phyloP scores from a whole-genome alignment of 192 early-diverging fungal genomes.

The Coemansia sp. region DNA sequence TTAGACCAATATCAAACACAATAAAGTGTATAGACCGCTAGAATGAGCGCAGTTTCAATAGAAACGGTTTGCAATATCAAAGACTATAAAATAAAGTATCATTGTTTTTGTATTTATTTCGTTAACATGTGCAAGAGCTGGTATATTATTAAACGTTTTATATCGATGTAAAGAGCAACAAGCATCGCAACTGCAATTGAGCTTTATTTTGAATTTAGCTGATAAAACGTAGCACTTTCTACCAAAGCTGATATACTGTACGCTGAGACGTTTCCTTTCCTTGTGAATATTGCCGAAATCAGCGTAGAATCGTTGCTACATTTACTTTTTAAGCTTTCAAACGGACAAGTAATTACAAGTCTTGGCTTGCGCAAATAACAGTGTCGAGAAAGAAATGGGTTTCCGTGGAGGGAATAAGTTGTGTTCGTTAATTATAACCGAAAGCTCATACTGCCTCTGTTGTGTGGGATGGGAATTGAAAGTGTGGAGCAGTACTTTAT shows the following conservation, averaged over 20 bases:
- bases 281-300: not conserved
- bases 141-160: too few species aligned
- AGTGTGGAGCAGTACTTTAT: constrained; percentile 3
- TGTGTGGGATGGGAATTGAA: not conserved
- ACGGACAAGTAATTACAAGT: not conserved
- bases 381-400: too few species aligned
- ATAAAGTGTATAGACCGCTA: too few species aligned
- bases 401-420: not conserved
- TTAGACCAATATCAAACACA: not conserved
- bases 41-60: too few species aligned
- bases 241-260: not conserved
- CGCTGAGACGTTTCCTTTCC: not conserved
- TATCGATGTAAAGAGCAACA: too few species aligned
- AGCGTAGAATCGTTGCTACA: not conserved
- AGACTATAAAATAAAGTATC: too few species aligned
- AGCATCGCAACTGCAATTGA: too few species aligned
- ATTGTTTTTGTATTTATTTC: too few species aligned
- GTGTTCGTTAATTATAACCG: not conserved
- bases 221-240: too few species aligned
- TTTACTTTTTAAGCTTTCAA: too few species aligned
- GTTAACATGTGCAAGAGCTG: not conserved
- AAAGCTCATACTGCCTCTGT: not conserved
- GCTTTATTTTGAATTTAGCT: too few species aligned
- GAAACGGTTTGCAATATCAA: too few species aligned
- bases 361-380: not conserved